These are phyloP conservation scores for Collybia sordida DNA, from an alignment of 768 basidiomycete genomes.

Conservation along the genomic window DNA sequence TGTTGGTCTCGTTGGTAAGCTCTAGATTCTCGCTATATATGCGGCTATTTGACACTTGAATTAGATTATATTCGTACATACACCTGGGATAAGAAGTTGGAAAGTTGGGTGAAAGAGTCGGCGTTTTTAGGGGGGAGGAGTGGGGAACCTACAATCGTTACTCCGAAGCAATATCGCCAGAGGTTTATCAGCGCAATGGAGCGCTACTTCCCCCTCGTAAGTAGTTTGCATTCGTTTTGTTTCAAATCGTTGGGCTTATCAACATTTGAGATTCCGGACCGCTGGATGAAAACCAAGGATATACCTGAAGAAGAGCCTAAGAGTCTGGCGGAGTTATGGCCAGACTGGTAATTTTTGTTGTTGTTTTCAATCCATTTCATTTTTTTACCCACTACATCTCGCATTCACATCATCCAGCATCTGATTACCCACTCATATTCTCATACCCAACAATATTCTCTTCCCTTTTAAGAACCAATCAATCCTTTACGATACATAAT, in stretches of 20 bases:
- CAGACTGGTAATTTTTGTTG: conserved; percentile 61
- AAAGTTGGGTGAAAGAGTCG: conserved; percentile 98
- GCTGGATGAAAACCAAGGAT: conserved; percentile 89
- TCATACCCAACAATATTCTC: conserved; percentile 14
- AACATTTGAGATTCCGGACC: conserved; percentile 67
- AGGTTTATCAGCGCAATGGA: conserved; percentile 88
- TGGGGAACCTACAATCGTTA: conserved; percentile 95
- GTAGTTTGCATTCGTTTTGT: conserved; percentile 17
- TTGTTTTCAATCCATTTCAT: neutral
- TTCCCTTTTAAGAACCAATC: too few species aligned
- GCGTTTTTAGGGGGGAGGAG: conserved; percentile 78
- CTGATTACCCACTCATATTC: conserved; percentile 15
- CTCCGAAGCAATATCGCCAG: conserved; percentile 91
- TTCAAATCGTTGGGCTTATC: conserved; percentile 4
- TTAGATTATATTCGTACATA: conserved; percentile 93
- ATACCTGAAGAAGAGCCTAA: conserved; percentile 73
- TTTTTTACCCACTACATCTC: neutral
- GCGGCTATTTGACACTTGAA: conserved; percentile 6
- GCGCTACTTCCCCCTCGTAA: conserved; percentile 82
- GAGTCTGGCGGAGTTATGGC: conserved; percentile 57
- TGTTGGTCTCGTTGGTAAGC: conserved; percentile 92
- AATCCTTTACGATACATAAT: too few species aligned
- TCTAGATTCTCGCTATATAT: neutral
- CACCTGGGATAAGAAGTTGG: conserved; percentile 98
- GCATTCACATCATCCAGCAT: neutral